Evolutionary conservation across 805 yeast genomes (phyloP).

Genomic region (Myxozyma neotropica): DNA sequence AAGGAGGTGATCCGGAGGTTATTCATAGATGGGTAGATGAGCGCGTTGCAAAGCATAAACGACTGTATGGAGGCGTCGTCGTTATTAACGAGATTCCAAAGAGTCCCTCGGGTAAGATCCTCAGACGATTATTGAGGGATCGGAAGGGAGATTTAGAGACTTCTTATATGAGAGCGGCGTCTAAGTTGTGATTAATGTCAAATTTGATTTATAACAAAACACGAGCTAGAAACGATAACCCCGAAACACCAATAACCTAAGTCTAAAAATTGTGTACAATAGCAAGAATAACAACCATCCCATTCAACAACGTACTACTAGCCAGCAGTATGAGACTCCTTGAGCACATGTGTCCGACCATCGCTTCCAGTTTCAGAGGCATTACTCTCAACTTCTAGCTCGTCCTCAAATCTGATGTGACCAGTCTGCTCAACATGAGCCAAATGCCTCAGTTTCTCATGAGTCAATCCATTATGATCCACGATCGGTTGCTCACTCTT

Average conservation of each 20-base stretch:
- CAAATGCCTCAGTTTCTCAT: neutral
- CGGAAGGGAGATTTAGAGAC: slow-evolving; percentile 13
- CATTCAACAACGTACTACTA: neutral
- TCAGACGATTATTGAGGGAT: slow-evolving; percentile 63
- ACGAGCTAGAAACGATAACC: neutral
- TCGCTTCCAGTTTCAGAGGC: neutral
- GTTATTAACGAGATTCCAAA: slow-evolving; percentile 84
- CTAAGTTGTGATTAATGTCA: slow-evolving; percentile 1
- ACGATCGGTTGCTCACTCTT: neutral
- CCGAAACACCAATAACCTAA: neutral
- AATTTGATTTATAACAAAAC: neutral
- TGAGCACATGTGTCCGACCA: neutral
- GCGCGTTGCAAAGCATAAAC: slow-evolving; percentile 45
- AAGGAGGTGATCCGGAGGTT: slow-evolving; percentile 35
- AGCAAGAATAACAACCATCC: neutral
- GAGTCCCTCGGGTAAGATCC: slow-evolving; percentile 92
- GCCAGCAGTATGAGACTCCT: neutral
- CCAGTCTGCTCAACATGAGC: neutral
- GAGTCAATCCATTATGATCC: neutral
- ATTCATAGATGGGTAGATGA: slow-evolving; percentile 43
- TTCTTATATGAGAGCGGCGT: neutral
- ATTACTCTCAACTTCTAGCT: neutral
- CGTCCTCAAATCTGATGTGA: slow-evolving; percentile 12
- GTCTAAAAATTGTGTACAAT: neutral
- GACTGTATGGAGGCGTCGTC: slow-evolving; percentile 54